These are phyloP conservation scores for Lodderomyces beijingensis DNA, from an alignment of 1,139 yeast species.

Conservation along the genomic window DNA sequence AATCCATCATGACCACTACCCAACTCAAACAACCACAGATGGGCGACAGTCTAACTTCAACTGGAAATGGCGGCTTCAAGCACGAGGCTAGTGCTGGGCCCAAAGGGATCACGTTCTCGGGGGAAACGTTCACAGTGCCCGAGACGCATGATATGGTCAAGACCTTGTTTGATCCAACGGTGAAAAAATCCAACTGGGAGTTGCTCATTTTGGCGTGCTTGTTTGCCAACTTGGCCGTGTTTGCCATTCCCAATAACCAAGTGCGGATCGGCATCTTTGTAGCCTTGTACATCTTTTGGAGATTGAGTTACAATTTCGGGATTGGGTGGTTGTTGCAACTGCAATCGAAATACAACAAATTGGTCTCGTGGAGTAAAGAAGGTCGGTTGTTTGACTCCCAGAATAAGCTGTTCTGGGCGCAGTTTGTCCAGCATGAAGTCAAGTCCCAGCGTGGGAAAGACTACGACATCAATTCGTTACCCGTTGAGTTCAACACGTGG, in stretches of 20 bases:
- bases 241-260: conserved; percentile 27
- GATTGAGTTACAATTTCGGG: conserved; percentile 73
- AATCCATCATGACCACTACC: conserved; percentile 1
- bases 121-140: conserved; percentile 61
- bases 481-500: conserved; percentile 84
- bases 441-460: conserved; percentile 56
- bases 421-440: conserved; percentile 41
- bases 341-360: conserved; percentile 57
- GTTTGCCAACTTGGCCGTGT: conserved; percentile 48
- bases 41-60: not conserved
- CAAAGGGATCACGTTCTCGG: conserved; percentile 46
- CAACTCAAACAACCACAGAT: conserved; percentile 1
- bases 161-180: conserved; percentile 72
- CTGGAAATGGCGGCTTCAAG: not conserved
- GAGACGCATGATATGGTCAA: conserved; percentile 85
- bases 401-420: conserved; percentile 25
- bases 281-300: conserved; percentile 67
- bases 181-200: conserved; percentile 68
- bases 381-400: conserved; percentile 42
- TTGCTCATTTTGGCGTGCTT: conserved; percentile 51
- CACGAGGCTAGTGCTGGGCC: conserved; percentile 17
- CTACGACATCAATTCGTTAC: conserved; percentile 49
- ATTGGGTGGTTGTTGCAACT: conserved; percentile 67
- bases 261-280: conserved; percentile 45
- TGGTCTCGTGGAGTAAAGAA: conserved; percentile 54